These are phyloP conservation scores for Talaromyces islandicus DNA, from an alignment of 2,329 filamentous ascomycete genomes.

Conservation along the genomic window DNA sequence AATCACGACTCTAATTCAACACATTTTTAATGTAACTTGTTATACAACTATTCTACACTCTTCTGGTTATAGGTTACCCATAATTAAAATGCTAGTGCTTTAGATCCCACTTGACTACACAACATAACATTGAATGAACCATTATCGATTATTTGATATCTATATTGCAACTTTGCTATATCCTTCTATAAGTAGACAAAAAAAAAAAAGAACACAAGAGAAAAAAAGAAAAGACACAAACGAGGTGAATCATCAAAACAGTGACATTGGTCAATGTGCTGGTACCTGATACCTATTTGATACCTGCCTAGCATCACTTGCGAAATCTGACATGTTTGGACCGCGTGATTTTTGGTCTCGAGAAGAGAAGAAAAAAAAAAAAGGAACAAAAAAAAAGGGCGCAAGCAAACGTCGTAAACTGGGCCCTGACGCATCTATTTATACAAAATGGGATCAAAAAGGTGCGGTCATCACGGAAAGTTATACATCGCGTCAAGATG, in stretches of 20 bases:
- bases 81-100: too few species aligned
- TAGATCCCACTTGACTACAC: too few species aligned
- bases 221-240: background rate
- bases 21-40: too few species aligned
- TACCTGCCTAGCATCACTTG: background rate
- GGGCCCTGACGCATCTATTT: background rate
- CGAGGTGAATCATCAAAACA: background rate
- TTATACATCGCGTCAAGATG: background rate
- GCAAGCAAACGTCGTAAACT: background rate
- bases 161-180: background rate
- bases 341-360: background rate
- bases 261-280: background rate
- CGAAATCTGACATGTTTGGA: background rate
- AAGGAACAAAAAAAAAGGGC: background rate
- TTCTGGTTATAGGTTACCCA: too few species aligned
- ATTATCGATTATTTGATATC: background rate
- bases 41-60: too few species aligned
- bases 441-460: background rate
- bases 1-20: too few species aligned
- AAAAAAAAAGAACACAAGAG: slow-evolving; percentile 1
- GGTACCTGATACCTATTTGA: background rate
- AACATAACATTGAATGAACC: background rate
- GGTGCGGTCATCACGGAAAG: background rate
- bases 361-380: background rate
- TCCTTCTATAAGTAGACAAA: slow-evolving; percentile 1